phyloP scores from a whole-genome alignment of 257 asterid genomes.

The Lithospermum erythrorhizon region DNA sequence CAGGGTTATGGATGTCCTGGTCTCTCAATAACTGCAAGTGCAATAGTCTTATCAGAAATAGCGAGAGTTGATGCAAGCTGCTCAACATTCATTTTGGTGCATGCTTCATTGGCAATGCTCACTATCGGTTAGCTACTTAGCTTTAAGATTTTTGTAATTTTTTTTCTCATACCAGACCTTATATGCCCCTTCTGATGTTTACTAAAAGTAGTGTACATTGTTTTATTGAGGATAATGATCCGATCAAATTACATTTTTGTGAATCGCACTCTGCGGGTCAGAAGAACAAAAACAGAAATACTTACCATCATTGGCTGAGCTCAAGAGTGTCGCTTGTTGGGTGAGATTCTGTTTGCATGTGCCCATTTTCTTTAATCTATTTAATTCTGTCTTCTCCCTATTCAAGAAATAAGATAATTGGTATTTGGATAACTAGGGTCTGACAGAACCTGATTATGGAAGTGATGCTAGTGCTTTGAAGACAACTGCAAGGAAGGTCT shows the following conservation, averaged over 20 bases:
- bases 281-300: constrained; percentile 79
- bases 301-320: constrained; percentile 76
- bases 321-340: constrained; percentile 76
- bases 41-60: constrained; percentile 62
- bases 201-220: background rate
- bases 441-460: constrained; percentile 94
- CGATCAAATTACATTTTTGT: constrained; percentile 20
- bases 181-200: constrained; percentile 1
- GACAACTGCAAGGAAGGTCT: constrained; percentile 84
- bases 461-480: constrained; percentile 90
- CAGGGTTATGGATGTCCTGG: constrained; percentile 96
- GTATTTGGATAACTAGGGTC: constrained; percentile 39
- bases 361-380: background rate
- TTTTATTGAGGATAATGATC: constrained; percentile 7
- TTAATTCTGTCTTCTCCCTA: background rate
- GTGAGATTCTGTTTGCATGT: constrained; percentile 33
- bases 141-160: constrained; percentile 11
- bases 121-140: constrained; percentile 60
- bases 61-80: constrained; percentile 99
- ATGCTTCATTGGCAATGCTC: constrained; percentile 83
- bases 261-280: constrained; percentile 76
- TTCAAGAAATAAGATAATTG: constrained; percentile 8
- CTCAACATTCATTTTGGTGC: constrained; percentile 82
- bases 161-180: background rate
- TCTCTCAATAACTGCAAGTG: constrained; percentile 72